Percentiles rank a stretch among this genome's conserved stretches.
Evolutionary conservation across 2,329 filamentous ascomycete species (phyloP).

Genomic region (Juglanconis sp.): DNA sequence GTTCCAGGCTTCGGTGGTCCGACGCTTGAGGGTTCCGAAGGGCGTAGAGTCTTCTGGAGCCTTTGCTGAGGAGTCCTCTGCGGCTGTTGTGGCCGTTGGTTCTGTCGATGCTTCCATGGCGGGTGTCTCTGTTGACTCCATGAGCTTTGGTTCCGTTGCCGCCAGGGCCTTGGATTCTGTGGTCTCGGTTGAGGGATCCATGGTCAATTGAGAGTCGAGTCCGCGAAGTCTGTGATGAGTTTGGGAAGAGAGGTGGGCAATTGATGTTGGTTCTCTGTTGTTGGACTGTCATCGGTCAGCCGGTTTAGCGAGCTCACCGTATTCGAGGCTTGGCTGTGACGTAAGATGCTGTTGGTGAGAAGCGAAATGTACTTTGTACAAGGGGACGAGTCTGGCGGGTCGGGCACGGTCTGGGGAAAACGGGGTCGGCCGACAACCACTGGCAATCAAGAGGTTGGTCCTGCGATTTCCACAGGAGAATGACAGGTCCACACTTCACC

Average conservation of each 20-base stretch:
- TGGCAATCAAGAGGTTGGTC: too few species aligned
- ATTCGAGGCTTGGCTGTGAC: neutral
- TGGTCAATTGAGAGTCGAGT: neutral
- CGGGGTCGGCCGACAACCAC: neutral
- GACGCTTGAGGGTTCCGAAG: slow-evolving; percentile 14
- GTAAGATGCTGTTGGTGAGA: neutral
- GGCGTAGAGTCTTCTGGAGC: neutral
- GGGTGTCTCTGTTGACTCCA: neutral
- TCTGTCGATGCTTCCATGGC: neutral
- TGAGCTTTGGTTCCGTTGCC: neutral
- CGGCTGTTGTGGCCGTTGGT: neutral
- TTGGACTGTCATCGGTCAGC: neutral
- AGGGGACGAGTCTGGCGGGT: neutral
- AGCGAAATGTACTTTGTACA: neutral
- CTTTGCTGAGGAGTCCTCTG: neutral
- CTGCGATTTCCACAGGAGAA: neutral
- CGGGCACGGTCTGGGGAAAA: neutral
- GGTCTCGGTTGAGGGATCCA: neutral
- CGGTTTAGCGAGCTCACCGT: neutral
- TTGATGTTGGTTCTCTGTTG: neutral
- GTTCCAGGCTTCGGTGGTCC: slow-evolving; percentile 13
- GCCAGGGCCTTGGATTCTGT: neutral
- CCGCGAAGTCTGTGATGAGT: neutral
- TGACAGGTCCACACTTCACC: neutral
- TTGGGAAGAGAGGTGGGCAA: neutral